Evolutionary conservation across 2,329 filamentous ascomycete species (phyloP).

Genomic region (Pyrenochaeta sp.): DNA sequence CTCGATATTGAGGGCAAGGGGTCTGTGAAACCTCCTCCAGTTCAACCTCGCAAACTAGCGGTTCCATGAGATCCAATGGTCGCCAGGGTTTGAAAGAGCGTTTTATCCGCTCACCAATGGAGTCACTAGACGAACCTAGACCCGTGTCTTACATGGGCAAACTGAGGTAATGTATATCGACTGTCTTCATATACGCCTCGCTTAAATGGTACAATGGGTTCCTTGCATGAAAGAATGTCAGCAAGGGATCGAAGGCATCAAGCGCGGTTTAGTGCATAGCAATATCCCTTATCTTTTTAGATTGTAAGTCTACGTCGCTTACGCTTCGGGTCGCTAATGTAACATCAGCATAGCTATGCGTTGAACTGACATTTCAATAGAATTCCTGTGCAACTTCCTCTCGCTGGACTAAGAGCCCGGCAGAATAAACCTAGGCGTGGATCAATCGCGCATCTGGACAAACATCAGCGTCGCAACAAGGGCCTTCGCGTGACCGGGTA

Average conservation of each 20-base stretch:
- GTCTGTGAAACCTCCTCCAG: background rate
- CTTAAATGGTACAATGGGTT: background rate
- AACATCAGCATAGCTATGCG: background rate
- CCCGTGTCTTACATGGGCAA: background rate
- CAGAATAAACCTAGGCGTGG: slow-evolving; percentile 1
- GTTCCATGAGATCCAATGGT: background rate
- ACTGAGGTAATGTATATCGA: background rate
- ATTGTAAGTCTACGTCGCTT: background rate
- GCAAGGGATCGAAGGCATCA: background rate
- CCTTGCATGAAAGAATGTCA: background rate
- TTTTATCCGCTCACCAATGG: background rate
- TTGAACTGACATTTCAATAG: background rate
- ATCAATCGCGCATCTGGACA: slow-evolving; percentile 2
- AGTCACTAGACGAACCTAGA: no score
- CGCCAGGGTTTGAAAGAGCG: background rate
- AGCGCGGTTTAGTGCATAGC: background rate
- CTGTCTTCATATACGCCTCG: background rate
- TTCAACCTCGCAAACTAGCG: background rate
- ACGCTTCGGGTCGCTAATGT: background rate
- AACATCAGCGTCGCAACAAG: background rate
- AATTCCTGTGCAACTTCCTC: background rate
- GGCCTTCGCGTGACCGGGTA: slow-evolving; percentile 4
- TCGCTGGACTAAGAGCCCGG: background rate
- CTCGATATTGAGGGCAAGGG: background rate
- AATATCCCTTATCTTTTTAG: slow-evolving; percentile 12